Conservation (phyloP, 768 basidiomycete genomes). For the Pleurotus sapidus region DNA sequence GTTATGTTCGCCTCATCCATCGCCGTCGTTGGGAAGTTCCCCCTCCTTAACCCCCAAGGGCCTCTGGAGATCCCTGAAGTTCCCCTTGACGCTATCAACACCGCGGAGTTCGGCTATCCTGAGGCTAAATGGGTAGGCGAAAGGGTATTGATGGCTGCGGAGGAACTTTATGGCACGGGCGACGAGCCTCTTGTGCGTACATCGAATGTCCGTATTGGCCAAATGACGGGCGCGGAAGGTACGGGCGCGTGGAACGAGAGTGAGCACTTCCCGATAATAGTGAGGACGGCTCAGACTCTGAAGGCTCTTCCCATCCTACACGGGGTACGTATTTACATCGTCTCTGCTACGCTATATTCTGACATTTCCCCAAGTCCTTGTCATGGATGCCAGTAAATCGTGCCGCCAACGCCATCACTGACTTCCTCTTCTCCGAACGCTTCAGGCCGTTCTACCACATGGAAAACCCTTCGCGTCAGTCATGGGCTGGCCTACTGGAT, state of each 20-base stretch:
- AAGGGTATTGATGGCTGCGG: constrained; percentile 23
- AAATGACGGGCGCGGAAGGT: constrained; percentile 34
- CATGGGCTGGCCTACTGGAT: constrained; percentile 26
- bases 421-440: constrained; percentile 27
- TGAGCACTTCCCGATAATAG: constrained; percentile 33
- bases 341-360: neutral
- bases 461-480: constrained; percentile 34
- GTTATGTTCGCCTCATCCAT: constrained; percentile 36
- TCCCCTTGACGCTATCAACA: constrained; percentile 22
- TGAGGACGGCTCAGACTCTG: constrained; percentile 25
- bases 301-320: constrained; percentile 24
- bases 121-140: constrained; percentile 40
- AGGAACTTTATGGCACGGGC: constrained; percentile 21
- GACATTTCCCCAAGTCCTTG: constrained; percentile 19
- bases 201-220: constrained; percentile 30
- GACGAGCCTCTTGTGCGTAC: constrained; percentile 17
- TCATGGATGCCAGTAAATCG: constrained; percentile 35
- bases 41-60: constrained; percentile 21
- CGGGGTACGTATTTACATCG: constrained; percentile 21
- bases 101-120: constrained; percentile 26
- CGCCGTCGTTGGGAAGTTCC: constrained; percentile 30
- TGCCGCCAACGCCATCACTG: constrained; percentile 24
- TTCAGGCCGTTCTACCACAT: constrained; percentile 30
- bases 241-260: constrained; percentile 34
- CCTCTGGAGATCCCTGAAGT: constrained; percentile 29